Percentiles rank a stretch among this genome's conserved stretches.
phyloP scores from a whole-genome alignment of 2,329 filamentous ascomycete species.

The Aspergillus uvarum region DNA sequence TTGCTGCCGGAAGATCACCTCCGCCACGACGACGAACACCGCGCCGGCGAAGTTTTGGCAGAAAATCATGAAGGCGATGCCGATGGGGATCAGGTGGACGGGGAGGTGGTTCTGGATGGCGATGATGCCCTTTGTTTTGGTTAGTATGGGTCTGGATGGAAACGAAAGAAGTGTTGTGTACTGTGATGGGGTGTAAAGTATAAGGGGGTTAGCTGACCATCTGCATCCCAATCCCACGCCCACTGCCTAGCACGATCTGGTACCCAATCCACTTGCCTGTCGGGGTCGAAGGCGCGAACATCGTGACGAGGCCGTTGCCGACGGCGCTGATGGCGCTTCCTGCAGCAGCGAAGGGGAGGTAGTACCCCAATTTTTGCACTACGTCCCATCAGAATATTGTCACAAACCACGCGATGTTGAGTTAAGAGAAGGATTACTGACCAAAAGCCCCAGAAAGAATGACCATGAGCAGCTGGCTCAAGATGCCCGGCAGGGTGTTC shows the following conservation, averaged over 20 bases:
- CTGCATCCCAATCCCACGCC: constrained; percentile 39
- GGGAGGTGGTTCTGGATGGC: constrained; percentile 38
- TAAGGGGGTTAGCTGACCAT: too few relatives aligned
- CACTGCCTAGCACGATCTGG: constrained; percentile 37
- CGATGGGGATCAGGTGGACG: constrained; percentile 34
- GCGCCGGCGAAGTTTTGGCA: constrained; percentile 39
- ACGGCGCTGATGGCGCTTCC: constrained; percentile 37
- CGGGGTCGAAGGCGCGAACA: constrained; percentile 34
- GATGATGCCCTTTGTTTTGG: constrained; percentile 24
- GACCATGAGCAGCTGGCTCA: too few relatives aligned
- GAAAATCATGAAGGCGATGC: constrained; percentile 39
- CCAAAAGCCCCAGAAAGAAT: too few relatives aligned
- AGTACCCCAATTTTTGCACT: constrained; percentile 32
- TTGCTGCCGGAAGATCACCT: constrained; percentile 50
- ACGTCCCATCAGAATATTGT: too few relatives aligned
- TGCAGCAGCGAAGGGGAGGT: constrained; percentile 42
- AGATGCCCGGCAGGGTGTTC: not conserved
- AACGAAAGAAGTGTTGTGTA: too few relatives aligned
- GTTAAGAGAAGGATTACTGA: too few relatives aligned
- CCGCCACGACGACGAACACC: constrained; percentile 53
- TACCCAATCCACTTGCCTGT: constrained; percentile 42
- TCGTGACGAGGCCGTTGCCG: constrained; percentile 45
- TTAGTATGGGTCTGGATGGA: too few relatives aligned
- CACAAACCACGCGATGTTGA: too few relatives aligned
- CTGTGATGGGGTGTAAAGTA: too few relatives aligned